Conservation (phyloP, 352 stramenopile genomes). For the Pythium rishiriense region DNA sequence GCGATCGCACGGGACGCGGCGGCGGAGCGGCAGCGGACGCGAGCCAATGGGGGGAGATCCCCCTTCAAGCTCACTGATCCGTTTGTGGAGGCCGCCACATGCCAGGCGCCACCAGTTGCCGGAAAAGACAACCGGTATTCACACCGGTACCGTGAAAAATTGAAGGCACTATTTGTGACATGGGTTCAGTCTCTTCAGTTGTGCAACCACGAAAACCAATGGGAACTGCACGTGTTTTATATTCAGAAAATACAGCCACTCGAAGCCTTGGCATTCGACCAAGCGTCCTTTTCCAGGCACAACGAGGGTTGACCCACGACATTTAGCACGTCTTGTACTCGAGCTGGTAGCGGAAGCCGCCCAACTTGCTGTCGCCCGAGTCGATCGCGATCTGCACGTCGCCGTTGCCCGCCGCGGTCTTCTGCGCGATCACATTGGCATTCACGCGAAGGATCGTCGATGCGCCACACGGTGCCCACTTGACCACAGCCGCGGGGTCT, state of each 20-base stretch:
- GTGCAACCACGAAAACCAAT: neutral
- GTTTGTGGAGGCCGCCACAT: neutral
- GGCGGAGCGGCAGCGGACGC: neutral
- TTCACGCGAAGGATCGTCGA: conserved; percentile 56
- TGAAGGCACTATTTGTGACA: conserved; percentile 2
- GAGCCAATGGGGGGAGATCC: conserved; percentile 1
- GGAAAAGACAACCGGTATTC: neutral
- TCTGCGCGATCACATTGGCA: conserved; percentile 41
- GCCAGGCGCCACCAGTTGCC: conserved; percentile 6
- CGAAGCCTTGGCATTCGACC: too few species aligned
- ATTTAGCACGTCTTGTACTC: conserved; percentile 29
- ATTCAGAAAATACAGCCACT: too few species aligned
- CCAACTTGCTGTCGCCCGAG: conserved; percentile 45
- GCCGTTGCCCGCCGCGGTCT: conserved; percentile 26
- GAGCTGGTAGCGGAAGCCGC: conserved; percentile 51
- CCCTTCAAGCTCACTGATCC: neutral
- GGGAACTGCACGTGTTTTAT: neutral
- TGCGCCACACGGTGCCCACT: conserved; percentile 48
- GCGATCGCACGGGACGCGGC: too few species aligned
- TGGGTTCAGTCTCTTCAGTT: conserved; percentile 5
- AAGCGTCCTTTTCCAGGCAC: neutral
- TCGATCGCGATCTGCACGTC: conserved; percentile 52
- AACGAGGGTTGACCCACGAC: neutral
- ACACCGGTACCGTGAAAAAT: neutral
- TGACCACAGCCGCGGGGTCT: conserved; percentile 34